These are phyloP conservation scores for Infundibulicybe gibba DNA, from an alignment of 768 basidiomycete genomes.

Conservation along the genomic window DNA sequence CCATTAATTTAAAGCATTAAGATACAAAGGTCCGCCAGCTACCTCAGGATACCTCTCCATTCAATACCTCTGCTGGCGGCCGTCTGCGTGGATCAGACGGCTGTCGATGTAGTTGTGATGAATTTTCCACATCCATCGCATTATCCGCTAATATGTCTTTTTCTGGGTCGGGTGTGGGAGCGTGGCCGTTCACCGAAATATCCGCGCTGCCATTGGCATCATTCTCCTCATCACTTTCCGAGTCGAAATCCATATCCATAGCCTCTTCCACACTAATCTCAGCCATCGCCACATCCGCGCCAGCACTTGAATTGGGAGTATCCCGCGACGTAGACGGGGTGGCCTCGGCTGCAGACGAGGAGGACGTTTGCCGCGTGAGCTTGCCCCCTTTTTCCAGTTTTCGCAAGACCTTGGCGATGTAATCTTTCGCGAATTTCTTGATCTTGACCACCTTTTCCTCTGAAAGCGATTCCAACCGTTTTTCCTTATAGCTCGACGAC, in stretches of 20 bases:
- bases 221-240: conserved; percentile 9
- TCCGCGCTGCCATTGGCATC: not conserved
- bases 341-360: conserved; percentile 18
- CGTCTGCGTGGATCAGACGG: conserved; percentile 12
- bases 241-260: conserved; percentile 28
- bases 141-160: not conserved
- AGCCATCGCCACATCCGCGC: conserved; percentile 23
- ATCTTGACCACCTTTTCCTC: conserved; percentile 89
- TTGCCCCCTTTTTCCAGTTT: conserved; percentile 55
- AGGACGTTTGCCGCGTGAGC: conserved; percentile 18
- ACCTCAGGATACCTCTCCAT: not conserved
- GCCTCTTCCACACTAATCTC: conserved; percentile 29
- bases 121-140: conserved; percentile 3
- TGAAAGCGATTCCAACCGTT: conserved; percentile 68
- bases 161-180: not conserved
- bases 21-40: too few species aligned
- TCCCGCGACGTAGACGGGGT: conserved; percentile 37
- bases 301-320: conserved; percentile 38
- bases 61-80: conserved; percentile 1
- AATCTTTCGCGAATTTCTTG: conserved; percentile 92
- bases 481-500: conserved; percentile 72
- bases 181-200: not conserved
- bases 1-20: too few species aligned
- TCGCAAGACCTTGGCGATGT: conserved; percentile 74
- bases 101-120: not conserved